Conservation (phyloP, 768 basidiomycete species). For the Tulasnella sp. region DNA sequence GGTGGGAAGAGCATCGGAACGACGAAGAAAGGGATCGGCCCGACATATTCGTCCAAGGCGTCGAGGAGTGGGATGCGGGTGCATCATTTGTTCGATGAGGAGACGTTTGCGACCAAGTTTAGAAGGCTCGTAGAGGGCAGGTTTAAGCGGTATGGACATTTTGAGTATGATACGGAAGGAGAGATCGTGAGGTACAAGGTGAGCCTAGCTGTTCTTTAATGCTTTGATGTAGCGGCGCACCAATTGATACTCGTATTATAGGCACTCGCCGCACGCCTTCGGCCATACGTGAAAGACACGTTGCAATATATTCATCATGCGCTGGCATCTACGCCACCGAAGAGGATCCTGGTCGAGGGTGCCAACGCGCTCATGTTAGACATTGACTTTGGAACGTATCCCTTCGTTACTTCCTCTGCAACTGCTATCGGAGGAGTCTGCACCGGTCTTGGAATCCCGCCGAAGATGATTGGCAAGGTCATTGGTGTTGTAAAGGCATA, state of each 20-base stretch:
- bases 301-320: slow-evolving; percentile 76
- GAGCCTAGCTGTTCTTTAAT: slow-evolving; percentile 15
- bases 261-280: slow-evolving; percentile 73
- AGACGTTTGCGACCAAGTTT: slow-evolving; percentile 82
- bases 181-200: slow-evolving; percentile 92
- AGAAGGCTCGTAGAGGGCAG: slow-evolving; percentile 90
- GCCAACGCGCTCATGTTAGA: slow-evolving; percentile 99
- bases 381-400: slow-evolving; percentile 95
- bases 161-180: slow-evolving; percentile 96
- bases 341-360: slow-evolving; percentile 85
- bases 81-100: slow-evolving; percentile 87
- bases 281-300: slow-evolving; percentile 84
- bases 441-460: slow-evolving; percentile 95
- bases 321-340: slow-evolving; percentile 41
- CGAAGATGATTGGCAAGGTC: slow-evolving; percentile 69
- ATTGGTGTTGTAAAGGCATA: slow-evolving; percentile 97
- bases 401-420: slow-evolving; percentile 90
- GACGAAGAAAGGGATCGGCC: slow-evolving; percentile 96
- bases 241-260: slow-evolving; percentile 24
- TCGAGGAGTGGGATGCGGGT: slow-evolving; percentile 91
- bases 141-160: slow-evolving; percentile 95
- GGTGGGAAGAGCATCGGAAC: slow-evolving; percentile 94
- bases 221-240: neutral
- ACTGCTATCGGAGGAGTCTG: slow-evolving; percentile 92
- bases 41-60: slow-evolving; percentile 95